Conservation (phyloP, 257 asterid genomes). For the Misopates orontium region DNA sequence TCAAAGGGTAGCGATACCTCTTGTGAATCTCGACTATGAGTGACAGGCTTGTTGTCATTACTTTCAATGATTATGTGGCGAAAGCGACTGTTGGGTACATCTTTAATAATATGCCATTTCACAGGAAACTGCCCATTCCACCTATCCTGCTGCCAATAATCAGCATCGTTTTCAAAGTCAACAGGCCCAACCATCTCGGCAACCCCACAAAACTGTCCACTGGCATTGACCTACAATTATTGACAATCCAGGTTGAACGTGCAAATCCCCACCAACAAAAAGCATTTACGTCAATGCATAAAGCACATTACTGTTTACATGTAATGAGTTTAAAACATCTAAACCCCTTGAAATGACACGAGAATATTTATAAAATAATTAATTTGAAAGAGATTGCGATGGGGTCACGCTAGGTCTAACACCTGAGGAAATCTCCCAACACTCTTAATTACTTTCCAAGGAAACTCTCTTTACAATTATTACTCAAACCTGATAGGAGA, state of each 20-base stretch:
- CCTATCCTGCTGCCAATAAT: conserved; percentile 99
- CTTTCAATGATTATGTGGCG: conserved; percentile 92
- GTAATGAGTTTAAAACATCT: no score
- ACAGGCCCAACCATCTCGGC: conserved; percentile 97
- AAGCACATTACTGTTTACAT: not conserved
- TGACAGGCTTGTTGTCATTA: conserved; percentile 98
- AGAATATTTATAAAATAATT: no score
- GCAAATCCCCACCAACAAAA: conserved; percentile 21
- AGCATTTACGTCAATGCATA: conserved; percentile 13
- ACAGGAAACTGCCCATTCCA: conserved; percentile 99
- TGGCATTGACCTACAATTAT: conserved; percentile 82
- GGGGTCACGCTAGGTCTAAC: not conserved
- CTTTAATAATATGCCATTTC: conserved; percentile 90
- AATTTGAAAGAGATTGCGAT: not conserved
- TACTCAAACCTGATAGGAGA: not conserved
- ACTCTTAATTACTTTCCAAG: conserved; percentile 2
- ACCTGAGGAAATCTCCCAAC: not conserved
- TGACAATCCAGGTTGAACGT: conserved; percentile 16
- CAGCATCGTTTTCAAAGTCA: conserved; percentile 90
- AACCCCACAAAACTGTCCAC: conserved; percentile 98
- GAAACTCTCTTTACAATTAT: not conserved
- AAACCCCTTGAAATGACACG: no score
- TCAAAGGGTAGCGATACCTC: conserved; percentile 59
- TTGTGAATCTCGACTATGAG: conserved; percentile 99
- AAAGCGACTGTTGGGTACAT: conserved; percentile 91